phyloP scores from a whole-genome alignment of 495 filamentous ascomycete species.

The Neurospora africana region DNA sequence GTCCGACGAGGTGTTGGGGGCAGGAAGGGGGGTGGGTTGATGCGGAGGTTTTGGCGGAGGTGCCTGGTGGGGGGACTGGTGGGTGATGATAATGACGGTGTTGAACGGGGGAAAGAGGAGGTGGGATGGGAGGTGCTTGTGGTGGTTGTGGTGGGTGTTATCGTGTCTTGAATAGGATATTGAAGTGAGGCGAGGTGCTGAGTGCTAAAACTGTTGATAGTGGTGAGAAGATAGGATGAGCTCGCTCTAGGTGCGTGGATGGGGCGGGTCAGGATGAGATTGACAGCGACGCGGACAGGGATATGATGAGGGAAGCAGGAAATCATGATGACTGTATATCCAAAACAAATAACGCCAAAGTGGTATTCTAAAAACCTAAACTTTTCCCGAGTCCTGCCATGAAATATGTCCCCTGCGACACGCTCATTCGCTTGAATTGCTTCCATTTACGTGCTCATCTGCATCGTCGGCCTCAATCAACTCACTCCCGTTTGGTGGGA shows the following conservation, averaged over 20 bases:
- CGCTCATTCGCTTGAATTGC: background rate
- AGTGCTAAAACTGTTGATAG: background rate
- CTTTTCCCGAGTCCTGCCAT: background rate
- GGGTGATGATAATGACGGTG: too few species aligned
- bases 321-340: background rate
- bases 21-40: background rate
- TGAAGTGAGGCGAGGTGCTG: background rate
- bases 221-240: background rate
- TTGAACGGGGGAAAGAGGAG: too few species aligned
- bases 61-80: background rate
- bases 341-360: background rate
- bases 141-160: too few species aligned
- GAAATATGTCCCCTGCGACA: background rate
- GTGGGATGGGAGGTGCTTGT: background rate
- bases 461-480: slow-evolving; percentile 26
- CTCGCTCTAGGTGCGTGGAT: background rate
- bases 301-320: background rate
- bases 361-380: background rate
- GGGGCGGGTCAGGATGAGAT: rapidly evolving
- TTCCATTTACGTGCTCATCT: background rate
- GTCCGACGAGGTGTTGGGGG: background rate
- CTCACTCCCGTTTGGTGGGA: slow-evolving; percentile 35
- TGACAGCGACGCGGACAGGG: too few species aligned
- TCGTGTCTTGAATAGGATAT: background rate
- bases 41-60: background rate